Base-by-base conservation (phyloP, 148 eudicot species). In the Heliamphora exappendiculata region DNA sequence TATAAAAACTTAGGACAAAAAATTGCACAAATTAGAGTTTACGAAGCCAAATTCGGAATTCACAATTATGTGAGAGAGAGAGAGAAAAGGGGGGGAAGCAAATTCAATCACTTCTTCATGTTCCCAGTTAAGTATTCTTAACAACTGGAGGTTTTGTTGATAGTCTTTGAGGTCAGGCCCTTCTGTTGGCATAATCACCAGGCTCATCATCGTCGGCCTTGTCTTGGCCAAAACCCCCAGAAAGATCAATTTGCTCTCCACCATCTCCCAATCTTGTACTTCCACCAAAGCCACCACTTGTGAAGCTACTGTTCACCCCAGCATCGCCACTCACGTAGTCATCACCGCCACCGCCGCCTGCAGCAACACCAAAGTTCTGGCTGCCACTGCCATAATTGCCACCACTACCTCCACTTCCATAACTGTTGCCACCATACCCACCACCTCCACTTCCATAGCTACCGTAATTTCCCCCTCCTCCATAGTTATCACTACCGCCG, bases 141-240 rank as follows among this genome's bases (percentile, higher is more conserved):
- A 22, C 5, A 9, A n/a, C n/a, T 13, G 31, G 11, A 7, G 16
- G 19, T n/a, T 11, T 22, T 58, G 7, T 22, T 2, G 17, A 6
- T 19, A 26, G 24, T 14, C 7, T 58, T 58, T 84, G 78, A 84
- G 12, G 84, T 84, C 80, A 84, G 12, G 84, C 81, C 79, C 81
- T 72, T 71, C 66, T 84, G 57, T 81, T 81, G 24, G 85, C 85
- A 78, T 72, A 85, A 69, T 77, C 85, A 76, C 59, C 81, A 51
- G 85, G 70, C 73, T 78, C 83, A 44, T 33, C 81, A 62, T 37
- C 59, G 17, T 78, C 84, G 14, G 84, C 72, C 16, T 66, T 86
- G 44, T 58, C 83, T 6, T 84, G 63, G 28, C 74, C 81, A 31
- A 36, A 73, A 53, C 79, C 82, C 17, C 83, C 88, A 33, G 62